Evolutionary conservation across 371 early-diverging fungal species (phyloP), one percentile per base, ranked within the genome.

Genomic region (Lichtheimia ornata): DNA sequence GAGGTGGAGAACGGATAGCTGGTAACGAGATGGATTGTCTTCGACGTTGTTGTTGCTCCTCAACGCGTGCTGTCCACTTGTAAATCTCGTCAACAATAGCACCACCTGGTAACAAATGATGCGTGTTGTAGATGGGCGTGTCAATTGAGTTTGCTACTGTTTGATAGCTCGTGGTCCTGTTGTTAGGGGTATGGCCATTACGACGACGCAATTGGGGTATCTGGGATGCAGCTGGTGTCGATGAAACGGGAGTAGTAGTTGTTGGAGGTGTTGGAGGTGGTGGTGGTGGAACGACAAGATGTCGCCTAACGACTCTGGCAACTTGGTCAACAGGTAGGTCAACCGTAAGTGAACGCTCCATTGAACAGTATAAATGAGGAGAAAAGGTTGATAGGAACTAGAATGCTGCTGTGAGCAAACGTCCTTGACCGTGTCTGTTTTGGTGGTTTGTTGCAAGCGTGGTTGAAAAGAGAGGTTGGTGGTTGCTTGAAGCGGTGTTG

Each of bases 81-180:
- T 97, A 97, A 61, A 97, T 90, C 50, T 93, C 92, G 59, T 91
- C 86, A 0, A 95, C 88, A 59, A 91, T 87, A 30, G 92, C 86
- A 20, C 94, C 95, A 58, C 91, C 87, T 18, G 85, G 83, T 43
- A 92, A 71, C 30, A 70, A 63, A 52, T 69, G 75, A 52, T 78
- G 79, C 1, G 71, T 47, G 45, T 60, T 74, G 42, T 78, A 78
- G 9, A 64, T 64, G 5, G 62, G 66, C 63, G 70, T 59, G 62
- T 64, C 62, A 45, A 77, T 56, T 52, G 67, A 59, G 3, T 61
- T 42, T 24, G 24, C 51, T 50, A 25, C 24, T 22, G 52, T 6
- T 52, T 20, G 22, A 25, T 52, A 9, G 28, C 30, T 42, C 11
- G 18, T 43, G 15, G 45, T 42, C 5, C 2, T n/a, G 27, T 7